These are phyloP conservation scores for Sedum album DNA, from an alignment of 164 flowering plant species.

Conservation along the genomic window DNA sequence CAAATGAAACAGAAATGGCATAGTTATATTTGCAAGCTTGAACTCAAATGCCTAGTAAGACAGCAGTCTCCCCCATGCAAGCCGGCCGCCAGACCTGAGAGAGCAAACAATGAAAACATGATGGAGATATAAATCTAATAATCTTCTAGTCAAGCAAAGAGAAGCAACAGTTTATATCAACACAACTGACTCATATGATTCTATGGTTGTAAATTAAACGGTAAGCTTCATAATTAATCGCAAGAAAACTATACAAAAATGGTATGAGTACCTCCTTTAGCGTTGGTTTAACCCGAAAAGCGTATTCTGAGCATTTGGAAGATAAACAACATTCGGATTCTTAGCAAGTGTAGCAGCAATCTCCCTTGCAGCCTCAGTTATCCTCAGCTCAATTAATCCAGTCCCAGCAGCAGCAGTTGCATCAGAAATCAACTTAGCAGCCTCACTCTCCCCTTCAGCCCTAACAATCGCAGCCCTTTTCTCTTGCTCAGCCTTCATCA, in stretches of 20 bases:
- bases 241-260: too few species aligned
- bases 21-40: too few species aligned
- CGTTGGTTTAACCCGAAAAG: conserved; percentile 46
- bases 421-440: conserved; percentile 74
- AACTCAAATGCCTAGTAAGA: too few species aligned
- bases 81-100: background rate
- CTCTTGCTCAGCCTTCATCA: conserved; percentile 82
- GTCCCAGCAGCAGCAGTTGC: conserved; percentile 64
- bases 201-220: too few species aligned
- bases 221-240: too few species aligned
- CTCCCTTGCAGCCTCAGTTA: conserved; percentile 78
- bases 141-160: background rate
- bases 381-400: conserved; percentile 75
- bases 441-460: conserved; percentile 81
- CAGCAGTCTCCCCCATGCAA: background rate
- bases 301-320: conserved; percentile 53
- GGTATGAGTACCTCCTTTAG: conserved; percentile 14
- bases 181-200: too few species aligned
- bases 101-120: background rate
- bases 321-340: conserved; percentile 56
- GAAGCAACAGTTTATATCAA: background rate
- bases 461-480: conserved; percentile 73
- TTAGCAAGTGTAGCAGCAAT: conserved; percentile 47
- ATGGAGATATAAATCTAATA: background rate
- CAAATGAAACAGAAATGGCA: too few species aligned